Percentiles rank a stretch among this genome's conserved stretches.
Evolutionary conservation across 768 basidiomycete species (phyloP).

Genomic region (Gyrodon lividus): DNA sequence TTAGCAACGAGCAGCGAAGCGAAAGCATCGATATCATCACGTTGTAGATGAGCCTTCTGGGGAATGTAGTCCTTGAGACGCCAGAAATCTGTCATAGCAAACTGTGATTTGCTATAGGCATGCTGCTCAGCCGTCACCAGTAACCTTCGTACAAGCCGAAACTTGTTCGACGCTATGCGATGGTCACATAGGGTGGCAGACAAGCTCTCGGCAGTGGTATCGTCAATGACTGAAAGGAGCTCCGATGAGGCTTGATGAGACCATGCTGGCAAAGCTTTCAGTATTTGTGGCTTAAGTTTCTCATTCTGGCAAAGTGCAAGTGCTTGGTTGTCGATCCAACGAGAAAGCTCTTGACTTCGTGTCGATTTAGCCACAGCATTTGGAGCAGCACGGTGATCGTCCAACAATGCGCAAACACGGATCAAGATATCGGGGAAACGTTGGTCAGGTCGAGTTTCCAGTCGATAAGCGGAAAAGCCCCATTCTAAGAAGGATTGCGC

Average conservation of each 20-base stretch:
- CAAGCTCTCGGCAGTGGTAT: conserved; percentile 47
- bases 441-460: conserved; percentile 41
- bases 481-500: conserved; percentile 81
- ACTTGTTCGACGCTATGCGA: conserved; percentile 71
- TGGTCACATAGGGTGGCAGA: conserved; percentile 56
- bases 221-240: conserved; percentile 44
- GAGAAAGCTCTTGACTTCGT: conserved; percentile 48
- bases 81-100: conserved; percentile 74
- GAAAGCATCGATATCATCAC: conserved; percentile 73
- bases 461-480: conserved; percentile 58
- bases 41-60: conserved; percentile 46
- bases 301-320: conserved; percentile 39
- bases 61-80: conserved; percentile 79
- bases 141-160: conserved; percentile 70
- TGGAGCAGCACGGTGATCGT: conserved; percentile 47
- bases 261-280: conserved; percentile 71
- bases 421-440: conserved; percentile 66
- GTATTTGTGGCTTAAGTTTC: conserved; percentile 41
- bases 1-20: conserved; percentile 58
- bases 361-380: conserved; percentile 28
- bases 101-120: conserved; percentile 42
- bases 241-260: conserved; percentile 56
- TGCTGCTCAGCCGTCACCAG: conserved; percentile 43
- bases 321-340: conserved; percentile 64
- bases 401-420: conserved; percentile 60